phyloP scores from a whole-genome alignment of 768 basidiomycete genomes.

The Calvatia gigantea region DNA sequence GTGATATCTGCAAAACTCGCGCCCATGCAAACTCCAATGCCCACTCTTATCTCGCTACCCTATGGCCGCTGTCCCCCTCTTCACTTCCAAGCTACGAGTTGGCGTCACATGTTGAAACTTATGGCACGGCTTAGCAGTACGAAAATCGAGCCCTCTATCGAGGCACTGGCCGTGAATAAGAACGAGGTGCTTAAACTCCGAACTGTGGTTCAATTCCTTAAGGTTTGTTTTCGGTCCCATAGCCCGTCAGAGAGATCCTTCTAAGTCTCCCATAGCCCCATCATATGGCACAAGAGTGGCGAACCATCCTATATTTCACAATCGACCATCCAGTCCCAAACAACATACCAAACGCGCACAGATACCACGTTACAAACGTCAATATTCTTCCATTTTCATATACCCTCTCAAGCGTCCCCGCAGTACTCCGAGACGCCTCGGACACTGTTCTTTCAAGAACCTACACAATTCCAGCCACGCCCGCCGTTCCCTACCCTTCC shows the following conservation, averaged over 20 bases:
- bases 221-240: conserved; percentile 41
- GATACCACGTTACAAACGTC: conserved; percentile 56
- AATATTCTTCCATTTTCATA: conserved; percentile 73
- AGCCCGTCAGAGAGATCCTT: too few species aligned
- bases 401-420: conserved; percentile 52
- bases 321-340: conserved; percentile 64
- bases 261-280: conserved; percentile 44
- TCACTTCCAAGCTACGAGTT: conserved; percentile 70
- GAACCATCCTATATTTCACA: conserved; percentile 73
- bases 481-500: conserved; percentile 58
- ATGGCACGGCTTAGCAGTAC: conserved; percentile 73
- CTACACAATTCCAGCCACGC: conserved; percentile 65
- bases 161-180: conserved; percentile 57
- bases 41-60: conserved; percentile 71
- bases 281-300: conserved; percentile 59
- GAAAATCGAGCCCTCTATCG: conserved; percentile 66
- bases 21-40: conserved; percentile 54
- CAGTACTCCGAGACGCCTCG: conserved; percentile 58
- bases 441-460: conserved; percentile 65
- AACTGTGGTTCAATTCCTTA: conserved; percentile 76
- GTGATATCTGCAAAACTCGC: conserved; percentile 42
- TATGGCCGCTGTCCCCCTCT: conserved; percentile 65
- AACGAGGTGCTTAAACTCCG: conserved; percentile 55
- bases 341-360: conserved; percentile 37
- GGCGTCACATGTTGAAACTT: conserved; percentile 70